These are phyloP conservation scores for Leptosphaerulina australis DNA, from an alignment of 2,329 filamentous ascomycete species.

Conservation along the genomic window DNA sequence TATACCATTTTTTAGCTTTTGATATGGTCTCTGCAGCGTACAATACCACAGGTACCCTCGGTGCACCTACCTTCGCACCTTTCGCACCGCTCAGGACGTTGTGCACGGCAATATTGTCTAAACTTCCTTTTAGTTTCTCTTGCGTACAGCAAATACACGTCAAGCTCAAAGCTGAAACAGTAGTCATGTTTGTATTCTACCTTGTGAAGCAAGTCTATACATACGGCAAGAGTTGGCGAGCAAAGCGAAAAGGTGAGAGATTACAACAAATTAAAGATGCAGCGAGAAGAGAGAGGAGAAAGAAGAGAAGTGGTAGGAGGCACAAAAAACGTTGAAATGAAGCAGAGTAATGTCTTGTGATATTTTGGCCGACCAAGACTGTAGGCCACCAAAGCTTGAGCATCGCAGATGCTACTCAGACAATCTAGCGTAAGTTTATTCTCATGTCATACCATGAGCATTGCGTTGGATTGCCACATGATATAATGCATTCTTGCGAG, in stretches of 20 bases:
- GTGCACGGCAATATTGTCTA: not conserved
- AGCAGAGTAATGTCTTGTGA: too few relatives aligned
- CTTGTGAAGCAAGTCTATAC: slow-evolving; percentile 9
- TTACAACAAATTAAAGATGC: not conserved
- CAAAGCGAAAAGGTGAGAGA: not conserved
- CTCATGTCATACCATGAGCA: too few relatives aligned
- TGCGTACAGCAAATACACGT: slow-evolving; percentile 21
- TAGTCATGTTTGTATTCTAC: slow-evolving; percentile 18
- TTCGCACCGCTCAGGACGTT: not conserved
- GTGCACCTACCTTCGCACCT: not conserved
- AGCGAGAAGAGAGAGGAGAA: not conserved
- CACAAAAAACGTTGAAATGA: not conserved
- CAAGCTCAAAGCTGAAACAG: slow-evolving; percentile 27
- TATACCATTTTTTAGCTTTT: too few relatives aligned
- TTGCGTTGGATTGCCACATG: too few relatives aligned
- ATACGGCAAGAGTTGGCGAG: slow-evolving; percentile 14
- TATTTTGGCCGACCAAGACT: too few relatives aligned
- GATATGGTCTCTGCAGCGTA: not conserved
- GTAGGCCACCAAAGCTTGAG: too few relatives aligned
- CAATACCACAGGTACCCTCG: not conserved
- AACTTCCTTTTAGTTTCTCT: slow-evolving; percentile 5
- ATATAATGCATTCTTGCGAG: too few relatives aligned
- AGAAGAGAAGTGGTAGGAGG: not conserved
- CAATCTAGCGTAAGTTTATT: too few relatives aligned
- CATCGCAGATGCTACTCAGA: too few relatives aligned